Evolutionary conservation across 140 eudicot species (phyloP).

Genomic region (Ambrosia hybrid): DNA sequence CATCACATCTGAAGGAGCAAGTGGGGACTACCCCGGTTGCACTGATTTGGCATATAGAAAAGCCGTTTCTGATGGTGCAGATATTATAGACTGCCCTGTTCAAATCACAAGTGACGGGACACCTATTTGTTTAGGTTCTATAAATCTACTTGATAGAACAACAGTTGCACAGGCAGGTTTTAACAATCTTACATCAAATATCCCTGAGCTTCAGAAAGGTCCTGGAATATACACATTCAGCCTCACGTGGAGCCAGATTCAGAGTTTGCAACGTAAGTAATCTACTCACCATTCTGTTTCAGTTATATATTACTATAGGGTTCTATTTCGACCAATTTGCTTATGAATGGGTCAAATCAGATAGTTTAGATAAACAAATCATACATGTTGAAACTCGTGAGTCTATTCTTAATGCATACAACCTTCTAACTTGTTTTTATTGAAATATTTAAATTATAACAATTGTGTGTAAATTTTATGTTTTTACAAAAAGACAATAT

Average conservation of each 20-base stretch:
- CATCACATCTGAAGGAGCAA: slow-evolving; percentile 85
- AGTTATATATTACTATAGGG: not conserved
- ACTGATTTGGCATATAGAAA: slow-evolving; percentile 69
- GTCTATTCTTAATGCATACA: not conserved
- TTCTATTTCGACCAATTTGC: not conserved
- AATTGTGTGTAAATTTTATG: not conserved
- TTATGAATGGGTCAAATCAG: slow-evolving; percentile 2
- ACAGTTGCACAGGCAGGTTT: slow-evolving; percentile 38
- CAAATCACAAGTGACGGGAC: slow-evolving; percentile 81
- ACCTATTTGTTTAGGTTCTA: slow-evolving; percentile 86
- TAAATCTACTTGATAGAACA: slow-evolving; percentile 77
- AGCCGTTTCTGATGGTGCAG: slow-evolving; percentile 90
- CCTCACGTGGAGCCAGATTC: slow-evolving; percentile 77
- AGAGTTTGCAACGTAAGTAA: slow-evolving; percentile 64
- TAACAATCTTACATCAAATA: slow-evolving; percentile 31
- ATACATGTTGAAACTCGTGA: not conserved
- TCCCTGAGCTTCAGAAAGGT: slow-evolving; percentile 46
- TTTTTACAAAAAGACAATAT: not conserved
- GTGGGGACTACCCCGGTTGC: slow-evolving; percentile 96
- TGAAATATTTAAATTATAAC: not conserved
- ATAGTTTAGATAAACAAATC: not conserved
- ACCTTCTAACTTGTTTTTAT: slow-evolving; percentile 3
- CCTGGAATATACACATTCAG: slow-evolving; percentile 69
- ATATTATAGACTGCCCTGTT: slow-evolving; percentile 85
- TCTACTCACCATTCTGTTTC: slow-evolving; percentile 20